Base-by-base conservation (phyloP, 352 stramenopile genomes). In the Pythium oligandrum region DNA sequence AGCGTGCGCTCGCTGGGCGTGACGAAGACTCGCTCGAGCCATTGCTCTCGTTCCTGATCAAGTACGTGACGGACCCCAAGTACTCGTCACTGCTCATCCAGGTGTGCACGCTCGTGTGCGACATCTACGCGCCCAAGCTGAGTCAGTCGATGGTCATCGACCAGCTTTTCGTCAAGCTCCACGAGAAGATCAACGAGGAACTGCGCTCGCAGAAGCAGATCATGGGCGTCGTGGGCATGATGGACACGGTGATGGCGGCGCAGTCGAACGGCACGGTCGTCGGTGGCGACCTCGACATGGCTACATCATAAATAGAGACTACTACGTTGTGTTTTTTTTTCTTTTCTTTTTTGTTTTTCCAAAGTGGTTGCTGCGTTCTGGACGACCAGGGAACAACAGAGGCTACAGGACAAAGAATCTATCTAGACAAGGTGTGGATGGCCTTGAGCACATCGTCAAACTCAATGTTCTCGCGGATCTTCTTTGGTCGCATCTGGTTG, bases 1-100 rank as follows among this genome's bases (percentile, higher is more conserved):
- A 86, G 48, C 84, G 79, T 55, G 95, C 96, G 12, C 68, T 98
- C 9, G 73, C 75, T 10, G 94, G 93, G 50, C 88, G 95, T 31
- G 91, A 98, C 59, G 96, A 98, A 64, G 88, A 97, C 55, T 90
- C 87, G 17, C 72, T 98, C 8, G 93, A 98, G 73, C 91, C 95
- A 11, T 66, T 99, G 38, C 71, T 98, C 32, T 90, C 93, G 55
- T 98, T 98, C 66, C 80, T 97, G 34, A 95, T 96, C 63, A 93
- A 96, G 70, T 98, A 97, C 68, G 89, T 98, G 53, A 91, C 92
- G 44, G 85, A 97, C 70, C 94, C 95, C 26, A 93, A 96, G 67
- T 98, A 97, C 75, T 81, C 90, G 30, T 74, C 76, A 33, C 63
- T 98, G 40, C 78, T 98, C 12, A 83, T 98, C 40, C 84, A 90